phyloP scores from a whole-genome alignment of 805 yeast genomes.

The Priceomyces melissophilus region DNA sequence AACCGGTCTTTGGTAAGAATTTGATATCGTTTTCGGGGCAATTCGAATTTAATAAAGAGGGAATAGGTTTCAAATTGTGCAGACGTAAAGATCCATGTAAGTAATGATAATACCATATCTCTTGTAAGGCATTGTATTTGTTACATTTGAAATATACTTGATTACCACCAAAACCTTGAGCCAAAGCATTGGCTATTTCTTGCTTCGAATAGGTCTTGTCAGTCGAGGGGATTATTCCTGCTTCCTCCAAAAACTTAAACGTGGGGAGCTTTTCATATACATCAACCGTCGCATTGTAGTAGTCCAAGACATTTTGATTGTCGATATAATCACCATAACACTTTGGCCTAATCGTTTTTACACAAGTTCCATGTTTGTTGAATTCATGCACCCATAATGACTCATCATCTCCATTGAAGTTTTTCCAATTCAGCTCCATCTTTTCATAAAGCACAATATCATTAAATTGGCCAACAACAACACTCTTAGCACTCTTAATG shows the following conservation, averaged over 20 bases:
- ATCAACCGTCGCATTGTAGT: slow-evolving; percentile 27
- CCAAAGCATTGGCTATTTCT: slow-evolving; percentile 31
- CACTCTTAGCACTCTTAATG: slow-evolving; percentile 22
- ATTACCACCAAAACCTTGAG: slow-evolving; percentile 26
- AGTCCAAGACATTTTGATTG: slow-evolving; percentile 26
- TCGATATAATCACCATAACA: slow-evolving; percentile 27
- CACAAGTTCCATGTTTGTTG: slow-evolving; percentile 44
- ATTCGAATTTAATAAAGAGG: slow-evolving; percentile 49
- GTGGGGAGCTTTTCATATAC: slow-evolving; percentile 35
- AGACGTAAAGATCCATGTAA: slow-evolving; percentile 68
- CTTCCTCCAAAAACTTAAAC: slow-evolving; percentile 28
- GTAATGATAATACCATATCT: slow-evolving; percentile 81
- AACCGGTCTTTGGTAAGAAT: slow-evolving; percentile 61
- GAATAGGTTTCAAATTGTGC: slow-evolving; percentile 62
- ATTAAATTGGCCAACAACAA: slow-evolving; percentile 23
- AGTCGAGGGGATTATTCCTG: slow-evolving; percentile 36
- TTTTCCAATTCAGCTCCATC: slow-evolving; percentile 32
- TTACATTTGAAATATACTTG: slow-evolving; percentile 36
- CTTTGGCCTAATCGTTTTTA: slow-evolving; percentile 32
- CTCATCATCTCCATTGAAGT: slow-evolving; percentile 30
- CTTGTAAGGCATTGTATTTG: slow-evolving; percentile 44
- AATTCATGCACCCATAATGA: slow-evolving; percentile 41
- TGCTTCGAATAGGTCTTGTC: slow-evolving; percentile 28
- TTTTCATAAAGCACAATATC: slow-evolving; percentile 23
- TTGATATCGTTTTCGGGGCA: slow-evolving; percentile 72